Conservation (phyloP, 306 rosid species). For the Vachellia pachyceras region DNA sequence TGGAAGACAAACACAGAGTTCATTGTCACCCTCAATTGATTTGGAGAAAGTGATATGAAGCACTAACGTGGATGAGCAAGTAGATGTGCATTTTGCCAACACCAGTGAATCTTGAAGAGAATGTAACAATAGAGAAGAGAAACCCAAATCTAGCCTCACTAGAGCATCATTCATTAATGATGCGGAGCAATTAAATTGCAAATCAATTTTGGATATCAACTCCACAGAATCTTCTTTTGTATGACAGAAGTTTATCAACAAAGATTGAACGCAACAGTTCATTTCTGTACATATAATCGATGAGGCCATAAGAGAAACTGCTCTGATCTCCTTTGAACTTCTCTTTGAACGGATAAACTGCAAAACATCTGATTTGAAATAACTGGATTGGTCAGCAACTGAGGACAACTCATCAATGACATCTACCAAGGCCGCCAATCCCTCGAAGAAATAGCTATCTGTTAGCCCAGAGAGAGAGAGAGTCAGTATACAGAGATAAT, state of each 20-base stretch:
- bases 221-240: slow-evolving; percentile 50
- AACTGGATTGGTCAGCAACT: slow-evolving; percentile 60
- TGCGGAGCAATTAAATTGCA: slow-evolving; percentile 64
- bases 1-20: slow-evolving; percentile 63
- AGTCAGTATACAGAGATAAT: slow-evolving; percentile 31
- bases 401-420: slow-evolving; percentile 62
- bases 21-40: slow-evolving; percentile 53
- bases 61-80: slow-evolving; percentile 48
- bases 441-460: slow-evolving; percentile 62
- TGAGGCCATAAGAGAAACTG: slow-evolving; percentile 45
- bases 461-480: slow-evolving; percentile 15
- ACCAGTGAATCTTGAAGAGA: slow-evolving; percentile 53
- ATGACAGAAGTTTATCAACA: slow-evolving; percentile 53
- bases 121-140: slow-evolving; percentile 58
- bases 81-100: slow-evolving; percentile 64
- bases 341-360: slow-evolving; percentile 70
- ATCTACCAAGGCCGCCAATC: slow-evolving; percentile 67
- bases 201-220: slow-evolving; percentile 56
- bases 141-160: slow-evolving; percentile 52
- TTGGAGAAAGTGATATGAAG: slow-evolving; percentile 61
- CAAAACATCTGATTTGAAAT: slow-evolving; percentile 79
- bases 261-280: slow-evolving; percentile 55
- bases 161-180: slow-evolving; percentile 63
- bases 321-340: slow-evolving; percentile 44
- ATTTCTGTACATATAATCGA: slow-evolving; percentile 59